These are phyloP conservation scores for Phialocephala sp. DNA, from an alignment of 2,329 filamentous ascomycete genomes.

Conservation along the genomic window DNA sequence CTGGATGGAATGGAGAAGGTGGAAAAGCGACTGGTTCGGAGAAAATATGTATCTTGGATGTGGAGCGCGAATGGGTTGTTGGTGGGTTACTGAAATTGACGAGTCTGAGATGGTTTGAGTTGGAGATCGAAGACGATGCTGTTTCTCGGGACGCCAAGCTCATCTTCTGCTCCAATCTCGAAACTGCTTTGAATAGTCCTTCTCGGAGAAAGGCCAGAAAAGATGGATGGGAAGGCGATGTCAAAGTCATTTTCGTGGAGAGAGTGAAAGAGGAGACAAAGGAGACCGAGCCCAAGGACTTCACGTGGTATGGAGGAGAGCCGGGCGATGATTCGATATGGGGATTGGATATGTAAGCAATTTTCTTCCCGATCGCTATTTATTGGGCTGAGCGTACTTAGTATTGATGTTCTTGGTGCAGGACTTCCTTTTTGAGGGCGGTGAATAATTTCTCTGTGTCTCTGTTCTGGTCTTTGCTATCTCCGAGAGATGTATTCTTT, in stretches of 20 bases:
- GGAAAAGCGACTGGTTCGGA: neutral
- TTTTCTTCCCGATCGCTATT: neutral
- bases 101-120: conserved; percentile 21
- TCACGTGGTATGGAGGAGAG: conserved; percentile 23
- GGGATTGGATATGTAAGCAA: conserved; percentile 20
- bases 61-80: conserved; percentile 24
- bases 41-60: conserved; percentile 20
- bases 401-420: neutral
- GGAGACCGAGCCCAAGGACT: conserved; percentile 4
- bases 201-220: neutral
- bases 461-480: neutral
- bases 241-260: conserved; percentile 24
- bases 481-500: neutral
- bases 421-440: neutral
- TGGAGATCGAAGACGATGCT: conserved; percentile 31
- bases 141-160: conserved; percentile 20
- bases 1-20: neutral
- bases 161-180: conserved; percentile 25
- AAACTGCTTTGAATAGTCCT: conserved; percentile 4
- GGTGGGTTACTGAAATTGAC: conserved; percentile 21
- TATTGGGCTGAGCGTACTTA: neutral
- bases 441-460: neutral
- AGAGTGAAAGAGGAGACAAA: conserved; percentile 5
- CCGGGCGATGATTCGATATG: conserved; percentile 21
- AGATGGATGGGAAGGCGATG: conserved; percentile 12